Percentiles rank a stretch among this genome's conserved stretches.
phyloP scores from a whole-genome alignment of 1,284 basidiomycete species.

The Malassezia caprae region DNA sequence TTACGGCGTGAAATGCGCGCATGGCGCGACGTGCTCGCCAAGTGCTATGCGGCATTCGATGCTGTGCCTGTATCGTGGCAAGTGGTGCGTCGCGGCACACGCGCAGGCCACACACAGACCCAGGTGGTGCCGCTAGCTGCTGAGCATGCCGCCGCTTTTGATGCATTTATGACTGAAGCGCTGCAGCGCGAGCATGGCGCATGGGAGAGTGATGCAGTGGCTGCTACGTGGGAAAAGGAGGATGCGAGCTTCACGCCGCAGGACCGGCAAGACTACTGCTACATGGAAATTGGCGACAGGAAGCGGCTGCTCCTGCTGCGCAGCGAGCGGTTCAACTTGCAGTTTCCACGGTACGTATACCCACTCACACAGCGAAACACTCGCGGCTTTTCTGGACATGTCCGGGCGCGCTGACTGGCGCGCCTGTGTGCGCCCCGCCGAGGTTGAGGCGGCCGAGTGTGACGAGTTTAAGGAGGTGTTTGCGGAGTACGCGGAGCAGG shows the following conservation, averaged over 20 bases:
- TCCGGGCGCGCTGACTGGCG: slow-evolving; percentile 38
- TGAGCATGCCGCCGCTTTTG: not conserved
- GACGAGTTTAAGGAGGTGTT: slow-evolving; percentile 21
- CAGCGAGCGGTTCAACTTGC: slow-evolving; percentile 19
- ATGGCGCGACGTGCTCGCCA: slow-evolving; percentile 16
- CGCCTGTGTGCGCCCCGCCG: slow-evolving; percentile 16
- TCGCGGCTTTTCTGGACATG: slow-evolving; percentile 24
- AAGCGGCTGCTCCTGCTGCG: slow-evolving; percentile 15
- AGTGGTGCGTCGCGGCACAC: slow-evolving; percentile 21
- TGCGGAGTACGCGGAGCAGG: slow-evolving; percentile 8
- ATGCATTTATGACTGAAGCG: slow-evolving; percentile 14
- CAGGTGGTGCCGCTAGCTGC: slow-evolving; percentile 29
- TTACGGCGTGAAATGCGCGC: slow-evolving; percentile 20
- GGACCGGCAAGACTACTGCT: slow-evolving; percentile 18
- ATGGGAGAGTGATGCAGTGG: slow-evolving; percentile 14
- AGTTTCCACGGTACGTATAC: slow-evolving; percentile 15
- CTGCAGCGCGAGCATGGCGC: slow-evolving; percentile 12
- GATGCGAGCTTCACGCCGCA: not conserved
- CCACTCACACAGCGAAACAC: slow-evolving; percentile 12
- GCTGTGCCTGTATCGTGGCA: slow-evolving; percentile 21
- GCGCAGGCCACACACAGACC: slow-evolving; percentile 37
- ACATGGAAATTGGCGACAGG: slow-evolving; percentile 1
- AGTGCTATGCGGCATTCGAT: slow-evolving; percentile 18
- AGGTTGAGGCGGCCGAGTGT: slow-evolving; percentile 20
- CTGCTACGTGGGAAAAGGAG: not conserved